Conservation (phyloP, 202 grass and related monocot species). For the Carex arenaria region DNA sequence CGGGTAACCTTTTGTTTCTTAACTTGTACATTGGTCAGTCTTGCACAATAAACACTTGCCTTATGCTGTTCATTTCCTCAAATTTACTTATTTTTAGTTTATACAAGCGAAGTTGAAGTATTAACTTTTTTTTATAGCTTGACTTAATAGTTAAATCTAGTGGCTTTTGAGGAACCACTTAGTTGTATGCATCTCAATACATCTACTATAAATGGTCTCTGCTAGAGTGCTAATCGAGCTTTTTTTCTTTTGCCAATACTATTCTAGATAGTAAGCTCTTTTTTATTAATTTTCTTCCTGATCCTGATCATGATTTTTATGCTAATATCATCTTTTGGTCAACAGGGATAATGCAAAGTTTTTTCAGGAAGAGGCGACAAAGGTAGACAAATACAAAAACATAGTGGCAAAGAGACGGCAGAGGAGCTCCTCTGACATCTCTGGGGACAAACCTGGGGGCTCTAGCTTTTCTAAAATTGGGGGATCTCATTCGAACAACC, state of each 20-base stretch:
- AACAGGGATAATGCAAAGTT: conserved; percentile 49
- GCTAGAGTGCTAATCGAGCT: neutral
- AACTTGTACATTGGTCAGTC: neutral
- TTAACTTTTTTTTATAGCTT: neutral
- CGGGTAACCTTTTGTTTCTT: conserved; percentile 37
- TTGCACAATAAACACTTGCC: neutral
- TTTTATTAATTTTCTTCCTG: neutral
- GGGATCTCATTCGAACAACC: conserved; percentile 36
- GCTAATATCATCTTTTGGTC: conserved; percentile 2
- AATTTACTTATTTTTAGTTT: conserved; percentile 2
- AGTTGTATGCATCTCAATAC: neutral
- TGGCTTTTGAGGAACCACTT: neutral
- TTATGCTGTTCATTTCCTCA: neutral
- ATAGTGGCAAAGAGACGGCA: conserved; percentile 53
- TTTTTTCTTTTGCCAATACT: neutral
- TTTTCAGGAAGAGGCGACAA: conserved; percentile 50
- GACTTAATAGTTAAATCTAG: neutral
- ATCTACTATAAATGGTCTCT: neutral
- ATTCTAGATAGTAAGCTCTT: neutral
- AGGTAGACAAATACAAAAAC: conserved; percentile 65
- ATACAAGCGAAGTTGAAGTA: neutral
- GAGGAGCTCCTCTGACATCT: conserved; percentile 23
- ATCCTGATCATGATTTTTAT: neutral
- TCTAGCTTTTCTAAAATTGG: conserved; percentile 11
- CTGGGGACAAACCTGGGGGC: conserved; percentile 34